Evolutionary conservation across 225 moss, liverwort and hornwort species (phyloP), one percentile per base, ranked within the genome.

Genomic region (Neckera pumila): DNA sequence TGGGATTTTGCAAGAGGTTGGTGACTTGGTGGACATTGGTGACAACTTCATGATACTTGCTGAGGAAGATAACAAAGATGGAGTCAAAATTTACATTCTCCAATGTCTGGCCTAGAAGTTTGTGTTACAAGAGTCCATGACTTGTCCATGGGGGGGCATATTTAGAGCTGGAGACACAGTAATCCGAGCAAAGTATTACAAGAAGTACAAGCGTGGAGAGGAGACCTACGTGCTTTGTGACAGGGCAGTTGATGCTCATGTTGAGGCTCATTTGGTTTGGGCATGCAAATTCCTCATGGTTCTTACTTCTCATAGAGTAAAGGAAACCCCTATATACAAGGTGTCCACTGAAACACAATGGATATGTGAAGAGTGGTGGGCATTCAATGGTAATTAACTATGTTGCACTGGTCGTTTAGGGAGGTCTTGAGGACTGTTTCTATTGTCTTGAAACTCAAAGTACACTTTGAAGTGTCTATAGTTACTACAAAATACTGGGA

Each of bases 91-190:
- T 3, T 25, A 71, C 71, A 71, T 71, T 5, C 42, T 71, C 15
- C 0, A 26, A 2, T 71, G 27, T 42, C 0, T 42, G 5, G 26
- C 71, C 9, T 15, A 71, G 42, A 42, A 71, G 13, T 71, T 71
- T 0, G 3, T 71, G 9, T 42, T 71, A 12, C 5, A 26, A 7
- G 71, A 71, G 7, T 9, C 71, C 26, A 71, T 42, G 15, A 27
- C 42, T 9, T 71, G 16, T 71, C 27, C 9, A 9, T 26, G 9
- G 42, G 36, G 71, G 17, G 71, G 42, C 8, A 12, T 14, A 11
- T 71, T 71, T 16, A 0, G 42, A 27, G 16, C 2, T 42, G 1
- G 27, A 42, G 42, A 71, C 0, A 2, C 0, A 2, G 5, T 27
- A 3, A 42, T 71, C 5, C 0, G 3, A 71, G 42, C 27, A 26